Base-by-base conservation (phyloP, 495 filamentous ascomycete species). In the Penicillium antarcticum region DNA sequence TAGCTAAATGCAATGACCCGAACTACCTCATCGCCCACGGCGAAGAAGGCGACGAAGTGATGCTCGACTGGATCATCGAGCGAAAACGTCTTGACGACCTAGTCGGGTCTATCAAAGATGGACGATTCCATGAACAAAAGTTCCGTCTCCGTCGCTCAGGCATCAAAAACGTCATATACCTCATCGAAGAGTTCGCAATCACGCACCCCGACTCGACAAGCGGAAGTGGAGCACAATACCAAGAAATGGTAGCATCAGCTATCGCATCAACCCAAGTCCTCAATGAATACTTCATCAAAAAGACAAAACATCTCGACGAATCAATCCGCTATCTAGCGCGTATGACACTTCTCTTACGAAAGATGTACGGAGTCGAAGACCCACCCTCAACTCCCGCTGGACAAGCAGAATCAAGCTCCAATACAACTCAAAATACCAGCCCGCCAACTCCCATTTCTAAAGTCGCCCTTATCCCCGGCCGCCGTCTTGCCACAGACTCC, bases 91-190 rank as follows among this genome's bases (percentile, higher is more conserved):
- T 92, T 0, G 89, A 95, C 56, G 89, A 95, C 66, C 75, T 95
- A 4, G 74, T 94, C 7, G 72, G 79, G 21, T 89, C 86, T 39
- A 88, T 94, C 63, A 91, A 87, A 64, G 89, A 94, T 45, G 87
- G 88, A 0, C 82, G 89, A 1, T 94, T 91, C 58, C 85, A 85
- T 56, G 89, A 95, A 58, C 89, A 95, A 55, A 94, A 95, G 57
- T 92, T 91, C 56, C 84, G 89, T 1, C 77, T 92, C 3, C 76
- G 77, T 33, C 83, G 83, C 45, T 85, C 81, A 0, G 88, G 88
- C 1, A 71, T 92, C 24, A 82, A 79, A 48, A 87, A 92, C 47
- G 83, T 94, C 23, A 76, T 88, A 39, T 95, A 94, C 57, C 69
- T 95, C n/a, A 77, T 94, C 43, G 89, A 95, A 59, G 85, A 92